Evolutionary conservation across 1,284 basidiomycete genomes (phyloP), one percentile per base, ranked within the genome.

Genomic region (Gymnopus androsaceus): DNA sequence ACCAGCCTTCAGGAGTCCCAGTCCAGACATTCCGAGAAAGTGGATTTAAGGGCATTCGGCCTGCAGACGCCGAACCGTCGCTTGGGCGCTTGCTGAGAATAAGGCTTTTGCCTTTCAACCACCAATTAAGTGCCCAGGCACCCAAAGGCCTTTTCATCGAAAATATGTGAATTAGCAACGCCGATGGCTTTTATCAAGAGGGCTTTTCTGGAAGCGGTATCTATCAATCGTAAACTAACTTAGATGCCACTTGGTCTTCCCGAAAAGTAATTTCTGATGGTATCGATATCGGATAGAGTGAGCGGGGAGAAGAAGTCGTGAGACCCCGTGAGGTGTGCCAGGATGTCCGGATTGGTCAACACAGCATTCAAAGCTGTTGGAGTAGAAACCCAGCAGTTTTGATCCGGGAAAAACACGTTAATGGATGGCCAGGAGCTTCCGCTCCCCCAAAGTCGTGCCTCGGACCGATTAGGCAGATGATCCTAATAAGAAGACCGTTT

Each of bases 371-470:
- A 82, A 47, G 71, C 79, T 19, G 80, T n/a, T 47, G 92, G 92
- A 9, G 92, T 92, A 37, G 81, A 84, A 57, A 93, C 90, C 1
- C 78, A 84, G 64, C 78, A 85, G 25, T 82, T 84, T 17, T 82
- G 89, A 56, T 83, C 96, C 14, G 97, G 97, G 19, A 85, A 78
- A 61, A 95, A 98, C 60, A 75, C n/a, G n/a, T n/a, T 74, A 8
- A 82, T 97, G 68, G 92, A 95, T 54, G 94, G 84, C 2, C 76
- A 93, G 64, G 80, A 85, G 62, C 78, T 95, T 38, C 80, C 83
- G 44, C 82, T 99, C n/a, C 3, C 96, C 96, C 0, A 94, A 94
- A 7, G 93, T 88, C 5, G 84, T 99, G n/a, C 66, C 82, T 98
- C 40, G 95, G 92, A 9, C n/a, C 79, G 83, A 57, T 80, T 98